These are phyloP conservation scores for Byssochlamys sp. DNA, from an alignment of 2,329 filamentous ascomycete genomes.

Conservation along the genomic window DNA sequence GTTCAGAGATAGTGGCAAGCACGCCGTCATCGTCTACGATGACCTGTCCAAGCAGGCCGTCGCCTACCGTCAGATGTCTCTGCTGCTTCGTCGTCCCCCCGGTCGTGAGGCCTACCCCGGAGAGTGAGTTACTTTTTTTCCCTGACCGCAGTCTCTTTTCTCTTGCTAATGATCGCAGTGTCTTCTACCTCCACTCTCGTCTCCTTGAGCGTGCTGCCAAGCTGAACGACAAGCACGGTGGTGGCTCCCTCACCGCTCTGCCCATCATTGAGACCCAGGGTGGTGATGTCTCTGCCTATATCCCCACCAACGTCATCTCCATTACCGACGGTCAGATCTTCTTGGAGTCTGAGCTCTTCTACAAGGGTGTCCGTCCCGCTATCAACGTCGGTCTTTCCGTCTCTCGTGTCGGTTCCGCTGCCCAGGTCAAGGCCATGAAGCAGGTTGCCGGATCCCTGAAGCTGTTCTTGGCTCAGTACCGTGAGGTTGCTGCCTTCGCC, in stretches of 20 bases:
- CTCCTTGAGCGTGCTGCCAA: slow-evolving; percentile 98
- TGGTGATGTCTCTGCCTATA: slow-evolving; percentile 99
- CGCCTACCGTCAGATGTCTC: slow-evolving; percentile 97
- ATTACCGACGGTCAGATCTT: slow-evolving; percentile 99
- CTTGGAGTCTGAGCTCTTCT: slow-evolving; percentile 98
- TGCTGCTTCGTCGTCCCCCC: slow-evolving; percentile 91
- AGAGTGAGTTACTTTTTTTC: slow-evolving; percentile 48
- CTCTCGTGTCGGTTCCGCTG: slow-evolving; percentile 97
- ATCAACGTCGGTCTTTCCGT: slow-evolving; percentile 99
- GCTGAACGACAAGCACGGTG: slow-evolving; percentile 91
- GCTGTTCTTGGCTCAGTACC: slow-evolving; percentile 99
- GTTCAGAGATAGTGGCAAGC: slow-evolving; percentile 77
- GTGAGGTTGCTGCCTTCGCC: slow-evolving; percentile 98
- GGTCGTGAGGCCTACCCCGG: slow-evolving; percentile 99
- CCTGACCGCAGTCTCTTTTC: slow-evolving; percentile 1
- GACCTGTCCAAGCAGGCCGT: slow-evolving; percentile 97
- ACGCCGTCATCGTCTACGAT: slow-evolving; percentile 84
- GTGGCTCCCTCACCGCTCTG: slow-evolving; percentile 92
- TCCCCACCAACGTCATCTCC: slow-evolving; percentile 99
- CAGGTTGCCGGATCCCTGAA: slow-evolving; percentile 99
- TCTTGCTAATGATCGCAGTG: slow-evolving; percentile 35
- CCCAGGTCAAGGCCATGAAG: slow-evolving; percentile 99
- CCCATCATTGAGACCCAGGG: slow-evolving; percentile 99
- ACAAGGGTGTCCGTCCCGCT: slow-evolving; percentile 99
- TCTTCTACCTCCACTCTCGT: slow-evolving; percentile 99